Evolutionary conservation across 208 protist species (phyloP), one percentile per base, ranked within the genome.

Genomic region (Strigomonas culicis): DNA sequence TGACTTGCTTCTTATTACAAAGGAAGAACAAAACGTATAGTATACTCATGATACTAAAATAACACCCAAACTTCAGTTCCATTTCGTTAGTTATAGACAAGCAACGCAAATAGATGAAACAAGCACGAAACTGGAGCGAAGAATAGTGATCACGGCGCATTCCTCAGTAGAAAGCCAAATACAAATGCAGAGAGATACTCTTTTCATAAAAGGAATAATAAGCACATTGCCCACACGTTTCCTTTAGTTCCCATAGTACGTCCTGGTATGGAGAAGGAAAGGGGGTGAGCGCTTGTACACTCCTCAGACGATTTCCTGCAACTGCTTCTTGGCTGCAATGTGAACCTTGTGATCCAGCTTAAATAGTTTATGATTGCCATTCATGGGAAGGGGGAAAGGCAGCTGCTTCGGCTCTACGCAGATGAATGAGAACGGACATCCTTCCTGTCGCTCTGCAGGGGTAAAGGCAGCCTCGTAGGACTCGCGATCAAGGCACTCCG

Each of bases 331-430:
- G 1, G 88, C 88, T 0, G 88, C 84, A 2, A 69, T 60, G 47
- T 83, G 79, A 8, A 94, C 78, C 28, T 82, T 82, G 57, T 84
- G 82, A 19, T 95, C 85, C 24, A 97, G 66, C 8, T 63, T 76
- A 66, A 93, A 97, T 11, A 97, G 80, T 65, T 97, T 97, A 75
- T 97, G 90, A 32, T 89, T 74, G 25, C 93, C 93, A 3, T 66
- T 63, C 89, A 96, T 96, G 39, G 88, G 84, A n/a, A 97, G 77
- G 21, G 88, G 93, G 58, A 97, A 91, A 2, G 69, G 69, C 22
- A 98, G 70, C 28, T 68, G 61, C 47, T 82, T 90, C 6, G 87
- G 74, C 67, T 89, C 82, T 10, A 59, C 66, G 70, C 92, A 97
- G 59, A 98, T 92, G 50, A 98, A 97, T 0, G 80, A 85, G 68